Evolutionary conservation across 495 filamentous ascomycete genomes (phyloP), one percentile per base, ranked within the genome.

Genomic region (Viridothelium virens): DNA sequence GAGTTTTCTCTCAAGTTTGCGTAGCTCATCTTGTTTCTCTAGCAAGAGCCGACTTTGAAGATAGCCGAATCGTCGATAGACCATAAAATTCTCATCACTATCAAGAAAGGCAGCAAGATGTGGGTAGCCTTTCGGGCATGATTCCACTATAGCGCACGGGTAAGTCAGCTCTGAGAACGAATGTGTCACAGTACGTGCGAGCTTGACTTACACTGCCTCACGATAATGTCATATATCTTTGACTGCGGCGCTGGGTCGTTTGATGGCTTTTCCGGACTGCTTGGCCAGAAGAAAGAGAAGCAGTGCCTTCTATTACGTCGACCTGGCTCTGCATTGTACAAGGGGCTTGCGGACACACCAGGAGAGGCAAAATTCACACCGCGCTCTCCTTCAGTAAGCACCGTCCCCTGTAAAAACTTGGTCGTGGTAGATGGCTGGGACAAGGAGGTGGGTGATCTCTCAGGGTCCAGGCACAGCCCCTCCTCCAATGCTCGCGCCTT

Each of bases 61-160:
- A 56, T 72, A 74, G 6, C 74, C 74, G 56, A 74, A 74, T 11
- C 74, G 69, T 5, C 74, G 73, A 64, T 72, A 76, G 2, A 73
- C 37, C 66, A 67, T 69, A 64, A 74, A 74, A 47, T 63, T 68
- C 61, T 76, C 74, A 66, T 74, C 68, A 61, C 73, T 74, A 64
- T 76, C 73, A 4, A 73, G 63, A 63, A 76, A 76, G 11, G 73
- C 67, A 3, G 67, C 70, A 1, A 76, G 41, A 39, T 66, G 69
- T 2, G 71, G 71, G 61, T 74, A 76, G 10, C 71, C 71, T 7
- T 36, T 36, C 6, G 53, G 53, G 36, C 53, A 33, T 2, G 9
- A 5, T 5, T 59, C 53, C 53, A 59, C 53, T 59, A 6, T 4
- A 14, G 2, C 53, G 18, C 47, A 53, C 9, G 3, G 9, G 47